These are phyloP conservation scores for Biancaea sappan DNA, from an alignment of 306 rosid species.

Conservation along the genomic window DNA sequence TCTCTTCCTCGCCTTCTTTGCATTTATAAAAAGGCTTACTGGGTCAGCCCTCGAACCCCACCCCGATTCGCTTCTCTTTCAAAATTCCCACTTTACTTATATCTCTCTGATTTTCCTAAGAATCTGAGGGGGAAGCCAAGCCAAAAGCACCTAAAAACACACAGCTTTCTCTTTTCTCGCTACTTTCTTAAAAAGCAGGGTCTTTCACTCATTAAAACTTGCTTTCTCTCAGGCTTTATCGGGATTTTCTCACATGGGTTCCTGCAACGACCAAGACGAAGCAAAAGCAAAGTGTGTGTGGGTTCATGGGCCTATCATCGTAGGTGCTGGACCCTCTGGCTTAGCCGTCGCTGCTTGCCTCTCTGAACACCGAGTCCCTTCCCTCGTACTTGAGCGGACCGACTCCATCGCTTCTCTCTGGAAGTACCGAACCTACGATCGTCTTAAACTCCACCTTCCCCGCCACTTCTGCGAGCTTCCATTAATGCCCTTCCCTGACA, in stretches of 20 bases:
- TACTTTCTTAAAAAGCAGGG: background rate
- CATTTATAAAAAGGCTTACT: conserved; percentile 37
- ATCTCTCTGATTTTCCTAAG: background rate
- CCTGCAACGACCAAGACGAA: conserved; percentile 44
- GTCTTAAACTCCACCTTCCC: conserved; percentile 91
- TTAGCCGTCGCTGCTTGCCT: conserved; percentile 87
- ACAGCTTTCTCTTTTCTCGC: background rate
- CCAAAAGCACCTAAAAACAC: too few relatives aligned
- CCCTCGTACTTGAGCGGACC: conserved; percentile 63
- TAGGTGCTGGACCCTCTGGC: conserved; percentile 98
- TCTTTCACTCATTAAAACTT: too few relatives aligned
- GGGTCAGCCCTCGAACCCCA: background rate
- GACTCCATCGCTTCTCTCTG: conserved; percentile 82
- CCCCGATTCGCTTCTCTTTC: conserved; percentile 27
- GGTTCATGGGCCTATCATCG: conserved; percentile 74
- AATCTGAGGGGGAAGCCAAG: conserved; percentile 26
- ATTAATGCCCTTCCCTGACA: conserved; percentile 55
- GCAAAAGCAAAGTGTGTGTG: conserved; percentile 34
- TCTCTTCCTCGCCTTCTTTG: conserved; percentile 1
- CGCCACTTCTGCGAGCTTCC: conserved; percentile 84
- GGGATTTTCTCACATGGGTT: conserved; percentile 54
- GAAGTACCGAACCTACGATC: conserved; percentile 77
- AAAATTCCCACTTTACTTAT: background rate
- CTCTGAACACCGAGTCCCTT: conserved; percentile 52
- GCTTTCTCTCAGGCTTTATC: background rate